phyloP scores from a whole-genome alignment of 2,329 filamentous ascomycete genomes.

The Fusarium sp. region DNA sequence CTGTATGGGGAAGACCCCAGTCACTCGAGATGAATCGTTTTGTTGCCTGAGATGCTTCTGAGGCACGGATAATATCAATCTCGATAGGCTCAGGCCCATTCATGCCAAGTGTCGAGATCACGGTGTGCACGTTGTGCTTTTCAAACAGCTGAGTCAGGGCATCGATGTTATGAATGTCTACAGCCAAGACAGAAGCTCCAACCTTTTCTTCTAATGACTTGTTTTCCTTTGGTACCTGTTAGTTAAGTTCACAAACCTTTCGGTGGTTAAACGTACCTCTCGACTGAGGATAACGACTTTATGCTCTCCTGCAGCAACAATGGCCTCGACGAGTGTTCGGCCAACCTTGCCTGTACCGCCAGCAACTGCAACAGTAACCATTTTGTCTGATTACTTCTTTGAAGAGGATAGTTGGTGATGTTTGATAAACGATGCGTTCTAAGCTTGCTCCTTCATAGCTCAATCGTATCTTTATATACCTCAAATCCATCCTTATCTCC shows the following conservation, averaged over 20 bases:
- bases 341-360: slow-evolving; percentile 14
- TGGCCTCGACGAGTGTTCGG: not conserved
- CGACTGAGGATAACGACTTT: not conserved
- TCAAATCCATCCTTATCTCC: not conserved
- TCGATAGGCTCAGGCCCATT: not conserved
- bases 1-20: not conserved
- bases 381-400: not conserved
- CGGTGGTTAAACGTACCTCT: not conserved
- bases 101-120: not conserved
- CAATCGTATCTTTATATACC: not conserved
- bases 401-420: fast-evolving
- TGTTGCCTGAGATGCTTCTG: not conserved
- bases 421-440: not conserved
- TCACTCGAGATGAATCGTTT: slow-evolving; percentile 1
- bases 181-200: not conserved
- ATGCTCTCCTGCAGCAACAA: not conserved
- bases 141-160: not conserved
- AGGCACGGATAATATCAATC: not conserved
- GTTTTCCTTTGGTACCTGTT: not conserved
- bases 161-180: not conserved
- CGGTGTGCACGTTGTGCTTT: slow-evolving; percentile 1
- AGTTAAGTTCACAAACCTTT: fast-evolving
- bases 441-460: fast-evolving
- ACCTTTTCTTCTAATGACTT: not conserved
- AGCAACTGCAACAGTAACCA: slow-evolving; percentile 8